Evolutionary conservation across 352 stramenopile genomes (phyloP), one percentile per base, ranked within the genome.

Genomic region (Phytophthora palmivora): DNA sequence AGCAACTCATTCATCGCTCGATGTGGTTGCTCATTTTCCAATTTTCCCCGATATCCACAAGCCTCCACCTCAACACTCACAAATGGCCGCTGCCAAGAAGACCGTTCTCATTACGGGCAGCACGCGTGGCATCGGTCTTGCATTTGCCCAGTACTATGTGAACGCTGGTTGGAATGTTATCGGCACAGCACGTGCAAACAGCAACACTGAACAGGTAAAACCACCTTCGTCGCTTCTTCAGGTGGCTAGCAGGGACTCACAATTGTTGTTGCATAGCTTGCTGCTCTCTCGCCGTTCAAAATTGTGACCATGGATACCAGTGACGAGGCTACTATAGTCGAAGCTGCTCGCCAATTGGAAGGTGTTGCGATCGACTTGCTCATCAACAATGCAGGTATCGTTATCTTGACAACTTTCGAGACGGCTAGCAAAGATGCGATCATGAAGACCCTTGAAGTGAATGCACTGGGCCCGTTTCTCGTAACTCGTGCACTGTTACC

Each of bases 131-230:
- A 49, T 58, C 26, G 50, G 50, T 6, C 26, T 58, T 39, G 50
- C 50, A 6, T 24, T 58, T 37, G 38, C 50, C 2, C 36, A 58
- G 18, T 37, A 53, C 42, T 53, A 53, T 15, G 22, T 28, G 2
- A 61, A 61, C 0, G 53, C 41, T 7, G 53, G 53, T 2, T 61
- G 41, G 53, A 61, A 61, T 12, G 36, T 51, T 37, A 49, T 61
- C 18, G 41, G 41, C 33, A 61, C 53, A 19, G 53, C 53, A 4
- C 53, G 53, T 45, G 53, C 21, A 14, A 46, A 22, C 53, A 61
- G 42, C 41, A 52, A 52, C 19, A 52, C 32, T 0, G 38, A 58
- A n/a, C 0, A 59, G 51, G 38, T 59, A 50, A 2, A 4, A 41
- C 9, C 42, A 21, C 16, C 18, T 18, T 24, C 33, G 3, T 19